Evolutionary conservation across 345 rosid genomes (phyloP), one percentile per base, ranked within the genome.

Genomic region (Pistacia integerrima): DNA sequence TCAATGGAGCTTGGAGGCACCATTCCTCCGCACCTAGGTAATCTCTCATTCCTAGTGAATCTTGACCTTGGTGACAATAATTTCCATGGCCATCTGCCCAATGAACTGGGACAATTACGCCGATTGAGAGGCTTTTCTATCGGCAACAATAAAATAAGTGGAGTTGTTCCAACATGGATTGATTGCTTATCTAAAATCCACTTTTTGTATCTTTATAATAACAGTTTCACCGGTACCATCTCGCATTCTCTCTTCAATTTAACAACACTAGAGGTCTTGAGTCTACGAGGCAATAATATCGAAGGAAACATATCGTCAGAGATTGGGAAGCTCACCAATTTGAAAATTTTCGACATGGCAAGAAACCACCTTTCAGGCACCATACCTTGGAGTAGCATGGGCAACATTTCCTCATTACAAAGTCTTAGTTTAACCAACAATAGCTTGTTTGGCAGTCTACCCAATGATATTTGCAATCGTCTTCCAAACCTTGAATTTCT

Each of bases 81-180:
- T 35, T 70, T 72, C 10, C 41, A 64, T 17, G 76, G 72, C 16
- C 11, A 36, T 55, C 66, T 73, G 6, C 81, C 77, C 0, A 7
- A 28, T 4, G 57, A 78, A 30, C n/a, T 74, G 12, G 4, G 60
- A 3, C 48, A 64, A 4, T 58, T 79, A 61, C 71, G 13, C 5
- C 10, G 72, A 20, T n/a, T 79, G 55, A 70, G 59, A 59, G 0
- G 0, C 28, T 2, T 75, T 11, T 11, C 11, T 22, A 17, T 79
- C 20, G 35, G n/a, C 1, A 1, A 8, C 49, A 79, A 75, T 6
- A 28, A 0, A 14, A 69, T 79, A 36, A 54, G 16, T 38, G 77
- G 81, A 10, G 28, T 16, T 8, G n/a, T 78, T 20, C 81, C 81
- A 1, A 8, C 64, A 2, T 73, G 54, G 41, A 35, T 71, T 1